Evolutionary conservation across 441 rosid species (phyloP).

Genomic region (Syzygium malaccense): DNA sequence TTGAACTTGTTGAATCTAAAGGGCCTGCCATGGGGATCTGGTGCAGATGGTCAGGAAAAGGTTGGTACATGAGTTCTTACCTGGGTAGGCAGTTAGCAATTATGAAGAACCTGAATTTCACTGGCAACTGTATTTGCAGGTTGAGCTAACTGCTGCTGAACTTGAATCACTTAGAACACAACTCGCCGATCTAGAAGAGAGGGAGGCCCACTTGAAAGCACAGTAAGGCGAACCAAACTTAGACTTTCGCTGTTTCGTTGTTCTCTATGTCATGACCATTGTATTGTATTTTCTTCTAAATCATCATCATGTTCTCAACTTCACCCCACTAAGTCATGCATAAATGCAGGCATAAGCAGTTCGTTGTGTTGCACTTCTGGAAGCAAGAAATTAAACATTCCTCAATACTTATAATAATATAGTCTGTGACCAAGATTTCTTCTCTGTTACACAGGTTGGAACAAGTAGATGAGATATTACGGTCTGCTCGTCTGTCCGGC

Average conservation of each 20-base stretch:
- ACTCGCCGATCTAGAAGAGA: conserved; percentile 79
- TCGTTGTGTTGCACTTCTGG: not conserved
- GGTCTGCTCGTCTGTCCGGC: conserved; percentile 81
- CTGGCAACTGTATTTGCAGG: conserved; percentile 33
- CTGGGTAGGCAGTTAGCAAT: not conserved
- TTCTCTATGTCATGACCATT: not conserved
- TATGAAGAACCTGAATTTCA: not conserved
- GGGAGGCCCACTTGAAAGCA: conserved; percentile 84
- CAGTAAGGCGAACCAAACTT: conserved; percentile 40
- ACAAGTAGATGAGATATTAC: conserved; percentile 82
- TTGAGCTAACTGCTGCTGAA: conserved; percentile 61
- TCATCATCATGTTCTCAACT: not conserved
- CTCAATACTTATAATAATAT: not conserved
- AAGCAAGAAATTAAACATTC: not conserved
- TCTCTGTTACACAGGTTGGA: conserved; percentile 57
- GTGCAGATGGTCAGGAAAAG: conserved; percentile 62
- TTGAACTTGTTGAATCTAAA: conserved; percentile 60
- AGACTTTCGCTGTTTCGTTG: not conserved
- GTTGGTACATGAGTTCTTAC: conserved; percentile 21
- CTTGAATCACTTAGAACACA: conserved; percentile 78
- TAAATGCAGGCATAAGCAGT: not conserved
- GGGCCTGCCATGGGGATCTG: conserved; percentile 66
- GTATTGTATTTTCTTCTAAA: not conserved
- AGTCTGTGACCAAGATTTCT: not conserved
- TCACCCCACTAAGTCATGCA: not conserved